These are phyloP conservation scores for Alnus glutinosa DNA, from an alignment of 306 rosid genomes.

Conservation along the genomic window DNA sequence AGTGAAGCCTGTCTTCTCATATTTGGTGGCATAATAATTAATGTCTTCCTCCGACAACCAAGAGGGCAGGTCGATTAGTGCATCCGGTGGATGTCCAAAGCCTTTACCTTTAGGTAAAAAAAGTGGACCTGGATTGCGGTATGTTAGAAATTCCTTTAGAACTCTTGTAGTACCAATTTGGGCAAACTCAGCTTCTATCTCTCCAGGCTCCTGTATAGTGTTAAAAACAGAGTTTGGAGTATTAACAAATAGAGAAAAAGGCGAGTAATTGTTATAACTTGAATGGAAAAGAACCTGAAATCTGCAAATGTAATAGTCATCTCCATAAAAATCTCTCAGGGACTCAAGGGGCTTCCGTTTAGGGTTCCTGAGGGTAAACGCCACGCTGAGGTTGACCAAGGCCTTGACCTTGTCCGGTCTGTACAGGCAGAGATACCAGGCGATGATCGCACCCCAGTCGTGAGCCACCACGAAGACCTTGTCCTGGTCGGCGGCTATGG, in stretches of 20 bases:
- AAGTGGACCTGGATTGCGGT: slow-evolving; percentile 59
- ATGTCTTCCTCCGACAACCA: slow-evolving; percentile 75
- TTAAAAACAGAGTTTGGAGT: too few relatives aligned
- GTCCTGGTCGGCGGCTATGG: slow-evolving; percentile 41
- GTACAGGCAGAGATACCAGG: slow-evolving; percentile 65
- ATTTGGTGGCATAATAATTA: slow-evolving; percentile 53
- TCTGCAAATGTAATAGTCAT: slow-evolving; percentile 66
- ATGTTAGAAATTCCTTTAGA: slow-evolving; percentile 56
- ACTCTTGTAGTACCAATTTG: slow-evolving; percentile 63
- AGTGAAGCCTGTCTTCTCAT: slow-evolving; percentile 64
- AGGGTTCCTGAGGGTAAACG: slow-evolving; percentile 59
- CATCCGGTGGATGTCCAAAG: slow-evolving; percentile 43
- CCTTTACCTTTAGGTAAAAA: slow-evolving; percentile 55
- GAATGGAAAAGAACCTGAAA: slow-evolving; percentile 54
- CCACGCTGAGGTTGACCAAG: slow-evolving; percentile 58
- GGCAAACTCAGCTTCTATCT: slow-evolving; percentile 71
- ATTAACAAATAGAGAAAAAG: background rate
- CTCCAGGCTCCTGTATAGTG: slow-evolving; percentile 58
- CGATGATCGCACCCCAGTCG: slow-evolving; percentile 79
- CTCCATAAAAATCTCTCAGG: slow-evolving; percentile 52
- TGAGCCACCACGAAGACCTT: slow-evolving; percentile 84
- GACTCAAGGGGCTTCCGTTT: slow-evolving; percentile 43
- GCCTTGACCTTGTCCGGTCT: slow-evolving; percentile 70
- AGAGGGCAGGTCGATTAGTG: slow-evolving; percentile 56
- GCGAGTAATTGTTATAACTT: background rate